Evolutionary conservation across 2,329 filamentous ascomycete species (phyloP), one percentile per base, ranked within the genome.

Genomic region (Aspergillus phoenicis): DNA sequence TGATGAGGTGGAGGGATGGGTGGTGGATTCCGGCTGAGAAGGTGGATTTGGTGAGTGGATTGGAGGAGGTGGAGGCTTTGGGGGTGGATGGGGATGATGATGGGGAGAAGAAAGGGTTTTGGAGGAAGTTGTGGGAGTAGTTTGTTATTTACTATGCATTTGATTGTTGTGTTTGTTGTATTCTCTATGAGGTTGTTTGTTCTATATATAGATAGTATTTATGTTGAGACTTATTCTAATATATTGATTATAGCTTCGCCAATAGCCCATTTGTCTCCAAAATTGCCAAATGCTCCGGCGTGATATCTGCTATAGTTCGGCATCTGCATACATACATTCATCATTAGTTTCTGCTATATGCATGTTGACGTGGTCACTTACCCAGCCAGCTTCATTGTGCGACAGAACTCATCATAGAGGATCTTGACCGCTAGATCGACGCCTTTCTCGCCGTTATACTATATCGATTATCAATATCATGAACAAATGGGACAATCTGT

Each of bases 381-480:
- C 62, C 69, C 69, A 17, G 66, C 61, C 5, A 71, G 51, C 36
- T 56, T 59, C 69, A 71, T 71, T 5, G 66, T 65, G 7, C 60
- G 43, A 33, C 62, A 52, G 15, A 73, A 64, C 51, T 73, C 70
- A 5, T 65, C 38, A 8, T 60, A 41, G 13, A 73, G 54, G 13
- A 71, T 66, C 47, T 68, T 64, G 15, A 72, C 15, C 3, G 68
- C 70, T 13, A 70, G 47, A 30, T 73, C 70, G 1, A 73, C 67
- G 6, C 70, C 70, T 7, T 62, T 55, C 49, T 70, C 61, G 8
- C 65, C 70, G 45, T 67, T 65, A 59, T 71, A 66, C 64, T 66
- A 10, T 22, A 6, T 20, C 41, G 3, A 36, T 5, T 13, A 13
- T 7, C 7, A 8, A 5, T 28, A 24, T n/a, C 24, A 30, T 36